A percentile compares a stretch with the other conserved stretches of the same genome.
Conservation (phyloP, 768 basidiomycete genomes). For the Termitomyces sp. region DNA sequence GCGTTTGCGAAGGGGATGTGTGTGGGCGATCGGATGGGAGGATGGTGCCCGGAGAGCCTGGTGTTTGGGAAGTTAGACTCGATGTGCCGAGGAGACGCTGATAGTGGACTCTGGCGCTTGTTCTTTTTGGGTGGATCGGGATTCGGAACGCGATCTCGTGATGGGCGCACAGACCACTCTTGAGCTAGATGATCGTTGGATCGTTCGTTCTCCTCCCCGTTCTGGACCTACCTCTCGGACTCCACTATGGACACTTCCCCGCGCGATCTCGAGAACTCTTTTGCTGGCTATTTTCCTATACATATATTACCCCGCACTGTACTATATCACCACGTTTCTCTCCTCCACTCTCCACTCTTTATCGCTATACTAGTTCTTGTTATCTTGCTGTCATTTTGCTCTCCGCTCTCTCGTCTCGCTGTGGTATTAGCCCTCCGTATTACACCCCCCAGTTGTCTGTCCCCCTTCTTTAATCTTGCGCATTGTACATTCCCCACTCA, state of each 20-base stretch:
- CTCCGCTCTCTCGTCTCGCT: not conserved
- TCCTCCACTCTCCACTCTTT: not conserved
- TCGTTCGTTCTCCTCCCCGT: not conserved
- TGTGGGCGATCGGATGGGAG: not conserved
- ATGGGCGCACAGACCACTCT: not conserved
- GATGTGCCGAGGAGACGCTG: not conserved
- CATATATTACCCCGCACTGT: not conserved
- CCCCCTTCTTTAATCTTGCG: no score
- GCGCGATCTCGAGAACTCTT: not conserved
- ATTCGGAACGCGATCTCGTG: not conserved
- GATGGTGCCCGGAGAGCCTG: not conserved
- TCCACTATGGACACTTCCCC: not conserved
- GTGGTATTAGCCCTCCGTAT: not conserved
- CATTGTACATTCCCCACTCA: no score
- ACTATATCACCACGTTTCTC: not conserved
- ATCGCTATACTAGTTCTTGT: not conserved
- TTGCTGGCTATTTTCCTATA: not conserved
- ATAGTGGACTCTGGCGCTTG: not conserved
- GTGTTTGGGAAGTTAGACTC: not conserved
- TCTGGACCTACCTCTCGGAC: not conserved
- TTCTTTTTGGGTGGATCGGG: no score
- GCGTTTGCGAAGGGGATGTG: not conserved
- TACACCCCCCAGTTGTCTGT: not conserved
- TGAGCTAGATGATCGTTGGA: not conserved
- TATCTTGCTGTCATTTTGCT: not conserved